Evolutionary conservation across 495 filamentous ascomycete genomes (phyloP).

Genomic region (Aspergillus nanangensis): DNA sequence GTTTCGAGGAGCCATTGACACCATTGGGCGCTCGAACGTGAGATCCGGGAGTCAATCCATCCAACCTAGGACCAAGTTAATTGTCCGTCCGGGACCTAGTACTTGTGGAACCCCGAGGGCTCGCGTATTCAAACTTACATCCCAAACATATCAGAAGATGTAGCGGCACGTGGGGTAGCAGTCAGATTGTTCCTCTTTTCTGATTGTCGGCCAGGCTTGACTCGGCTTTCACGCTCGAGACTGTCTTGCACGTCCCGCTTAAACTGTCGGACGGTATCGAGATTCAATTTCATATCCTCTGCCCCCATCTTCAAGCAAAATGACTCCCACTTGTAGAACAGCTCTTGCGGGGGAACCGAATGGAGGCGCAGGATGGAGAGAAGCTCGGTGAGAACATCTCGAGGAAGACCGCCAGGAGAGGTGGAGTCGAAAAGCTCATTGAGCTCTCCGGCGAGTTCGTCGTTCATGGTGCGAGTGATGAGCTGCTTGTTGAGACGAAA

Average conservation of each 20-base stretch:
- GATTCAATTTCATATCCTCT: conserved; percentile 65
- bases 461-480: conserved; percentile 4
- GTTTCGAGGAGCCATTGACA: conserved; percentile 55
- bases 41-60: conserved; percentile 75
- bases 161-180: conserved; percentile 61
- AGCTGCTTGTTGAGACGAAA: too few relatives aligned
- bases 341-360: conserved; percentile 68
- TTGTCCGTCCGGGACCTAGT: background rate
- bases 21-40: conserved; percentile 33
- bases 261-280: conserved; percentile 66
- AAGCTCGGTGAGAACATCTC: conserved; percentile 73
- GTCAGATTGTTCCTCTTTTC: conserved; percentile 55
- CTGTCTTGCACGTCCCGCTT: conserved; percentile 83
- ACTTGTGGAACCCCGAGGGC: background rate
- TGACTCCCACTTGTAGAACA: conserved; percentile 97
- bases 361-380: conserved; percentile 81
- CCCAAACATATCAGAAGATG: conserved; percentile 70
- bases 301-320: conserved; percentile 88
- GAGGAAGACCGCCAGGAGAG: conserved; percentile 52
- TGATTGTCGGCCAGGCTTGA: conserved; percentile 52
- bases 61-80: conserved; percentile 52
- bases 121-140: conserved; percentile 52
- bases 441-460: conserved; percentile 48
- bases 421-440: conserved; percentile 61
- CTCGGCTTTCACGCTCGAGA: conserved; percentile 66